Base-by-base conservation (phyloP, 2,329 filamentous ascomycete species). In the Cordyceps javanica region DNA sequence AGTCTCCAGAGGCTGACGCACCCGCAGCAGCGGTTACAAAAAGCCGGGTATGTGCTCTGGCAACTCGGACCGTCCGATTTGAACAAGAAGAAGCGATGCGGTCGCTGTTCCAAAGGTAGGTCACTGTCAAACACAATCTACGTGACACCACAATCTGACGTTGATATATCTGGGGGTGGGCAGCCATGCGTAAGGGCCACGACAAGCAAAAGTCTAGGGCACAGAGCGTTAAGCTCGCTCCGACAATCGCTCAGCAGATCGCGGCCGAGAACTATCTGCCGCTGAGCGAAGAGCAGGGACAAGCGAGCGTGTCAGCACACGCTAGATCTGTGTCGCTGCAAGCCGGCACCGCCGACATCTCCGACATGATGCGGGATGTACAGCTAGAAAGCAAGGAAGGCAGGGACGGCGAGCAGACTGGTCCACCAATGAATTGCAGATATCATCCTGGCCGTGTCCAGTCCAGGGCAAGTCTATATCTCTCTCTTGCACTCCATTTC, bases 61-160 rank as follows among this genome's bases (percentile, higher is more conserved):
- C 66, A 67, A 49, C 62, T 70, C 7, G 62, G 64, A 3, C 21
- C 36, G 19, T 48, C 57, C 1, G 68, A 72, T 13, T 52, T 72
- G 3, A 61, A 69, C 7, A 64, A 62, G n/a, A 72, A 72, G 62
- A 65, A 61, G 45, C 65, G 69, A 21, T 72, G 70, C 59, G 55
- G 48, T 21, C 60, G 58, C 23, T 72, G 70, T 55, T 53, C 51
- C 38, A 64, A 66, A 46, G 59, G 67, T 69, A 46, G 61, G 59
- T 55, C 9, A 14, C 25, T 10, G 26, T 32, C 21, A 11, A 28
- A 19, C n/a, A 55, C n/a, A n/a, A n/a, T n/a, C 36, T n/a, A 1
- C 36, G 19, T n/a, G 7, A 14, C 36, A 38, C 36, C 6, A 5
- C 14, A 16, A 6, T 38, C 36, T 38, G 36, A 38, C 14, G 36